Base-by-base conservation (phyloP, 257 asterid genomes). In the Jasminum sambac region DNA sequence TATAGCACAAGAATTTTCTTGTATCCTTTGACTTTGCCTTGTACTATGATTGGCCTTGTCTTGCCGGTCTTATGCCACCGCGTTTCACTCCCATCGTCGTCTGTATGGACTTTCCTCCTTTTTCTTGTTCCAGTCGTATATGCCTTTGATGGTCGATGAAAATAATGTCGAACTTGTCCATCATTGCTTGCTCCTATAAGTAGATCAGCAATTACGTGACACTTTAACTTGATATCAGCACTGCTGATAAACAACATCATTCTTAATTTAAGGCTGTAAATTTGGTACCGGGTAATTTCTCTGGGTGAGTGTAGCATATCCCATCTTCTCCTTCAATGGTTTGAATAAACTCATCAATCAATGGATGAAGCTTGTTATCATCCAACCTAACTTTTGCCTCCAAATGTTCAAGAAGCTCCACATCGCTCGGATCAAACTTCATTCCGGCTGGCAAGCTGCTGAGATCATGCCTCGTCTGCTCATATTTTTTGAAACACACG, bases 21-120 rank as follows among this genome's bases (percentile, higher is more conserved):
- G 77, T 76, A 80, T 11, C 87, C 87, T 79, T 76, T 82, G 67
- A 82, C 76, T 77, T 62, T 79, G 50, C 74, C 78, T 65, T 82
- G 76, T 3, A 71, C 74, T 14, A 73, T 57, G 39, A 82, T 80
- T 23, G 87, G 80, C 39, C 84, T 74, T 0, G 87, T 82, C 65
- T 82, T 82, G 25, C 87, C 87, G 11, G 84, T 82, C 66, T 82
- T 82, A 74, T 82, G 84, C 87, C 87, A 82, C 25, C 86, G 69
- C 2, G 84, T 82, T 67, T 82, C 84, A 42, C 78, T 76, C 17
- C 86, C 86, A 0, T 79, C 80, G 1, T 44, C 65, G 37, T 79
- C 77, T 0, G 87, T 79, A 58, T 79, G 79, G 1, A 82, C 87
- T 79, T 82, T 82, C 72, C 87, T 76, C 69, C 87, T 76, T 52